A percentile compares a stretch with the other conserved stretches of the same genome.
Conservation (phyloP, 2,329 filamentous ascomycete genomes). For the Zopfia rhizophila region DNA sequence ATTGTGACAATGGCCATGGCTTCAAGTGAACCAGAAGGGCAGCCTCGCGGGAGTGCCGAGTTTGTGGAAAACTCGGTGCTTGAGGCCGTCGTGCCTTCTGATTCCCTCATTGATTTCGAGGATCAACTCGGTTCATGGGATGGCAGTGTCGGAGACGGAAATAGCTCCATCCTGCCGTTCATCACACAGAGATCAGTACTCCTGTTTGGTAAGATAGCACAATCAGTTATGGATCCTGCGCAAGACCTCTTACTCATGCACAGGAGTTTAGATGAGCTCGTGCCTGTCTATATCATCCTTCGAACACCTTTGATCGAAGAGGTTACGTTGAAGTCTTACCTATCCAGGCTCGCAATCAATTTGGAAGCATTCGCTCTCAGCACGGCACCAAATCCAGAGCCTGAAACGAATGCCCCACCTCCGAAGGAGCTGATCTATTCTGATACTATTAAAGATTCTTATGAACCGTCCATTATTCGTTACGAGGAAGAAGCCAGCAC, state of each 20-base stretch:
- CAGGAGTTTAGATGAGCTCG: conserved; percentile 74
- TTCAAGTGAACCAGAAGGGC: conserved; percentile 28
- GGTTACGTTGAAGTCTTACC: conserved; percentile 65
- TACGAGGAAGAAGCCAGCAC: conserved; percentile 35
- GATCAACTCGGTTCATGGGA: conserved; percentile 56
- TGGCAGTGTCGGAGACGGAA: conserved; percentile 55
- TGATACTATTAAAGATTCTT: conserved; percentile 43
- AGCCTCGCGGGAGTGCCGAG: conserved; percentile 45
- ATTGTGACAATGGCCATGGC: conserved; percentile 25
- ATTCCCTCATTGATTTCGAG: conserved; percentile 48
- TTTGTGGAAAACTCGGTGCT: conserved; percentile 52
- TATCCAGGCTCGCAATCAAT: conserved; percentile 71
- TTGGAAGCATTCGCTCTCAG: conserved; percentile 72
- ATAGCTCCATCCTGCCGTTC: conserved; percentile 62
- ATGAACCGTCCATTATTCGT: conserved; percentile 43
- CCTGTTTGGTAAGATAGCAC: conserved; percentile 81
- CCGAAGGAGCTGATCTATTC: conserved; percentile 69
- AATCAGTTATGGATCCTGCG: too few relatives aligned
- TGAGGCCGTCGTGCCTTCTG: conserved; percentile 51
- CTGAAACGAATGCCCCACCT: conserved; percentile 47
- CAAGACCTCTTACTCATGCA: conserved; percentile 62
- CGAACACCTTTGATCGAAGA: conserved; percentile 71
- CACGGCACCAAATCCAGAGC: conserved; percentile 57
- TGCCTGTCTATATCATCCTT: conserved; percentile 75
- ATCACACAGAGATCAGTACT: conserved; percentile 72